Evolutionary conservation across 371 early-diverging fungal species (phyloP).

Genomic region (Mucor saturninus): DNA sequence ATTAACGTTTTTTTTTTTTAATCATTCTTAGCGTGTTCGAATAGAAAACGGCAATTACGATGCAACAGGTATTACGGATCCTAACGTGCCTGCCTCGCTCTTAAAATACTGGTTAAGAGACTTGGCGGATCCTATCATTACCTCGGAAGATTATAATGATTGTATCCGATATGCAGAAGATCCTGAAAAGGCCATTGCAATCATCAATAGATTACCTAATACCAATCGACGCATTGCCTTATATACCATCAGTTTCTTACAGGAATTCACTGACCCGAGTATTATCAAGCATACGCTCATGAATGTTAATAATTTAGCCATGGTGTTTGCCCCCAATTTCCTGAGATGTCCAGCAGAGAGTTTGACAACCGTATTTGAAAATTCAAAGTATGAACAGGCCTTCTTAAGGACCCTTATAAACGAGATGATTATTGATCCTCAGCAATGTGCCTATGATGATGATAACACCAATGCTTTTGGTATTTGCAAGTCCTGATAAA

Average conservation of each 20-base stretch:
- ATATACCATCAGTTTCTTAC: conserved; percentile 83
- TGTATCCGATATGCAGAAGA: conserved; percentile 70
- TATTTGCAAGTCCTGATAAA: background rate
- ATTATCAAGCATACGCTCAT: conserved; percentile 82
- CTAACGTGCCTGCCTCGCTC: conserved; percentile 91
- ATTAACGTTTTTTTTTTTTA: background rate
- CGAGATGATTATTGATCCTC: conserved; percentile 29
- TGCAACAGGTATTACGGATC: conserved; percentile 73
- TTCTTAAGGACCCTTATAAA: conserved; percentile 47
- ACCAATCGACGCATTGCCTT: conserved; percentile 77
- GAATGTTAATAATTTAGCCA: conserved; percentile 89
- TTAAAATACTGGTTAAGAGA: conserved; percentile 94
- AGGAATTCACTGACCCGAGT: conserved; percentile 75
- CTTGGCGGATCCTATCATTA: conserved; percentile 89
- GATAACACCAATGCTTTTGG: conserved; percentile 15
- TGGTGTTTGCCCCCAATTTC: conserved; percentile 97
- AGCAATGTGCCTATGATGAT: conserved; percentile 30
- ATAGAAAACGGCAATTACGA: conserved; percentile 87
- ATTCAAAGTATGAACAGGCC: conserved; percentile 73
- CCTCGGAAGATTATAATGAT: conserved; percentile 75
- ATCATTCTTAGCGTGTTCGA: conserved; percentile 58
- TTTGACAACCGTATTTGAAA: conserved; percentile 79
- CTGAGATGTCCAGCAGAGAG: conserved; percentile 86
- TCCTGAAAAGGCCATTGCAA: conserved; percentile 56
- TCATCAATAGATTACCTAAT: conserved; percentile 74